Evolutionary conservation across 148 eudicot species (phyloP).

Genomic region (Silene conica): DNA sequence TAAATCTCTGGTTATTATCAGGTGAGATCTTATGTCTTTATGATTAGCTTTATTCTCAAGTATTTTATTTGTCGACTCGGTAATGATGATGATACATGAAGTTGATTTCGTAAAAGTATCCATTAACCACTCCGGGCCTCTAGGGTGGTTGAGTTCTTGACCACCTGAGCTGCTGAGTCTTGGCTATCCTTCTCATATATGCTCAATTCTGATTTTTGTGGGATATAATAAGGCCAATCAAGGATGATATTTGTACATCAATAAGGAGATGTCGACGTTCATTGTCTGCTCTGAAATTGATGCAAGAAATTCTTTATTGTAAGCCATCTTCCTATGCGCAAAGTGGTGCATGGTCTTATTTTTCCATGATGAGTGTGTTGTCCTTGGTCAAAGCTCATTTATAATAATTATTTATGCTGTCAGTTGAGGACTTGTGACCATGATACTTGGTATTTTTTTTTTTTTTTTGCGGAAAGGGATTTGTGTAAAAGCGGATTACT

Average conservation of each 20-base stretch:
- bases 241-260: constrained; percentile 61
- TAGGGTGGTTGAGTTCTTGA: background rate
- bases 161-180: background rate
- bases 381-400: background rate
- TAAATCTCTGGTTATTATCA: constrained; percentile 91
- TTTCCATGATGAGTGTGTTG: constrained; percentile 7
- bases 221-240: constrained; percentile 89
- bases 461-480: too few species aligned
- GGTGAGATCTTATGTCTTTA: constrained; percentile 39
- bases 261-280: constrained; percentile 78
- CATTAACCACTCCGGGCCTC: background rate
- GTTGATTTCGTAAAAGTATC: background rate
- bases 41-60: background rate
- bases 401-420: background rate
- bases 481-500: background rate
- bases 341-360: background rate
- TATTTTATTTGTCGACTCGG: background rate
- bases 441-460: too few species aligned
- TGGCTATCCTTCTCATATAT: background rate
- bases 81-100: background rate
- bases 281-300: constrained; percentile 80
- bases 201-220: constrained; percentile 20
- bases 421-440: too few species aligned
- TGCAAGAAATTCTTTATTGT: constrained; percentile 95
- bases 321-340: constrained; percentile 32